phyloP scores from a whole-genome alignment of 176 grass and related monocot species.

The Avena sativa region DNA sequence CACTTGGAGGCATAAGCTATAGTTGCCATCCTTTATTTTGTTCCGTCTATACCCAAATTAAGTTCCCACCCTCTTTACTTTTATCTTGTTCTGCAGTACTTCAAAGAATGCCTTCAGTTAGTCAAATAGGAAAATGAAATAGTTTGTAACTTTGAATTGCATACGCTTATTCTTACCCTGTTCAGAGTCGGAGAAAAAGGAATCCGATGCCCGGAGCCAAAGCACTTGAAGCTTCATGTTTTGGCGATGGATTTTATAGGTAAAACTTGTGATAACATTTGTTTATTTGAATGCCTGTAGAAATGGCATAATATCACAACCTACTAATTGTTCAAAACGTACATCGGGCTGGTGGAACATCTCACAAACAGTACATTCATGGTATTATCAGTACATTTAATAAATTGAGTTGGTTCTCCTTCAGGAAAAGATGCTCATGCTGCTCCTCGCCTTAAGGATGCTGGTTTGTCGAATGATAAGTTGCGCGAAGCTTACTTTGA shows the following conservation, averaged over 20 bases:
- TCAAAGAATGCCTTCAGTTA: neutral
- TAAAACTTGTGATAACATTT: conserved; percentile 41
- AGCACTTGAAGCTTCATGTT: conserved; percentile 90
- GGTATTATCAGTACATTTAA: conserved; percentile 9
- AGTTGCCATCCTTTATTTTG: neutral
- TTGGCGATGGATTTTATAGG: conserved; percentile 99
- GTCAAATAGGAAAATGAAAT: neutral
- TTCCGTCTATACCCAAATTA: neutral
- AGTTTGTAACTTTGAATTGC: neutral
- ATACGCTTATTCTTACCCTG: conserved; percentile 20
- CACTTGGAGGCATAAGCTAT: conserved; percentile 16
- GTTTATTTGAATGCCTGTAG: neutral
- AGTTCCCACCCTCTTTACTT: neutral
- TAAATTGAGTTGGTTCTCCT: conserved; percentile 40
- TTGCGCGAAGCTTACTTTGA: conserved; percentile 84
- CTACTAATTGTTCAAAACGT: conserved; percentile 13
- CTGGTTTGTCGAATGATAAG: conserved; percentile 80
- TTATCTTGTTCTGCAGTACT: neutral
- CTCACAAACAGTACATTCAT: conserved; percentile 24
- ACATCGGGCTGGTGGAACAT: neutral
- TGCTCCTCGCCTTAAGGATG: conserved; percentile 94
- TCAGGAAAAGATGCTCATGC: conserved; percentile 82
- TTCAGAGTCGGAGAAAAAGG: conserved; percentile 84
- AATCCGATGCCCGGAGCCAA: conserved; percentile 73
- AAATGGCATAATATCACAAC: conserved; percentile 8